Percentiles rank a stretch among this genome's conserved stretches.
Conservation (phyloP, 2,329 filamentous ascomycete species). For the Capronia coronata region DNA sequence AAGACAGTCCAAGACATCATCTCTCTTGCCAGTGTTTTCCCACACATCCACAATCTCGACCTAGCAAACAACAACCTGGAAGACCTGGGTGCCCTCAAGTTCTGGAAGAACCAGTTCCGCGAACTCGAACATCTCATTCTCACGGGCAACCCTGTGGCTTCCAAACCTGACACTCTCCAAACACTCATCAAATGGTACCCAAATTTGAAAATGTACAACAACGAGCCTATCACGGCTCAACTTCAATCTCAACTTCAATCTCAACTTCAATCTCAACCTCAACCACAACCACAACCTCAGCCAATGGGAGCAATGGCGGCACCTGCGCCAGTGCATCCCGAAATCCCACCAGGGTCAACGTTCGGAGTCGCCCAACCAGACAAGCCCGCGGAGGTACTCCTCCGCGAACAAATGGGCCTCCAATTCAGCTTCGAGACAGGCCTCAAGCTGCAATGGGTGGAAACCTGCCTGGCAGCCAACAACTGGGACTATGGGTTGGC, state of each 20-base stretch:
- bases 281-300: conserved; percentile 69
- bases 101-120: conserved; percentile 73
- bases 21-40: conserved; percentile 69
- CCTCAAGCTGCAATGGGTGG: conserved; percentile 72
- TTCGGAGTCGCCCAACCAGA: conserved; percentile 39
- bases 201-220: conserved; percentile 68
- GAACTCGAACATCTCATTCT: conserved; percentile 75
- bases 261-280: conserved; percentile 57
- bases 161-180: conserved; percentile 54
- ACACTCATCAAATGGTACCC: conserved; percentile 79
- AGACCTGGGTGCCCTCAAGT: conserved; percentile 59
- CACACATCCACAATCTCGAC: conserved; percentile 80
- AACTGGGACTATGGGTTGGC: conserved; percentile 75
- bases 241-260: conserved; percentile 65
- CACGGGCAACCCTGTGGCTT: conserved; percentile 66
- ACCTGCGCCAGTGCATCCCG: conserved; percentile 44
- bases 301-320: conserved; percentile 45
- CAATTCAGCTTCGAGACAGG: conserved; percentile 71
- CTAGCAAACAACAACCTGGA: conserved; percentile 76
- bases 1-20: conserved; percentile 66
- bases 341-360: conserved; percentile 30
- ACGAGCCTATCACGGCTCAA: conserved; percentile 50
- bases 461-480: conserved; percentile 72
- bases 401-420: conserved; percentile 61
- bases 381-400: conserved; percentile 46